Percentiles rank a stretch among this genome's conserved stretches.
Evolutionary conservation across 23 red algal species (phyloP).

Genomic region (Gracilariopsis chorda): DNA sequence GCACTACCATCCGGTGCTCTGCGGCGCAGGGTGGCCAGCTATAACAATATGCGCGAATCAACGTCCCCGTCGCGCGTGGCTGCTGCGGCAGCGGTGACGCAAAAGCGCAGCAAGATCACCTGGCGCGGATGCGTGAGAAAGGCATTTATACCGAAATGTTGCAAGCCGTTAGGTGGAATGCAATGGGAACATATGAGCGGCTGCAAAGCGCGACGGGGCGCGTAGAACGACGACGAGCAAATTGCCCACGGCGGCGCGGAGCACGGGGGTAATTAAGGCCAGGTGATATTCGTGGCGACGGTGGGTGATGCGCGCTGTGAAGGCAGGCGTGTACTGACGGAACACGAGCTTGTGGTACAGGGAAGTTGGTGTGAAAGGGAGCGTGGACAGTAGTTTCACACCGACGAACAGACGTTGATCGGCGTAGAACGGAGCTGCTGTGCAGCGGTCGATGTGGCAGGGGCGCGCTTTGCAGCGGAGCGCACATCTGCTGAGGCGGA

Average conservation of each 20-base stretch:
- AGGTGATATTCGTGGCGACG: neutral
- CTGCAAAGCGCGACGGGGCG: neutral
- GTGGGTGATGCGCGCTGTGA: neutral
- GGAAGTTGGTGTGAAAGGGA: constrained; percentile 7
- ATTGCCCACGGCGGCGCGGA: constrained; percentile 29
- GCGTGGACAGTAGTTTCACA: neutral
- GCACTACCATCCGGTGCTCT: neutral
- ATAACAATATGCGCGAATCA: neutral
- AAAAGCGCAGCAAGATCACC: neutral
- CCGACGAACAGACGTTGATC: constrained; percentile 8
- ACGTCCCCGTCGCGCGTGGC: neutral
- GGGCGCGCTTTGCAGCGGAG: too few relatives aligned
- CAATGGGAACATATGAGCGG: neutral
- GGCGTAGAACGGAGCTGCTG: neutral
- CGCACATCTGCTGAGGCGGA: too few relatives aligned
- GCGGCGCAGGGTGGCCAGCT: neutral
- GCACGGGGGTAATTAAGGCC: constrained; percentile 10
- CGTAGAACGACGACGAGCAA: constrained; percentile 17
- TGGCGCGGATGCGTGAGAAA: neutral
- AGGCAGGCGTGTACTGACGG: constrained; percentile 4
- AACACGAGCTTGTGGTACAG: constrained; percentile 21
- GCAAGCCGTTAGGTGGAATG: constrained; percentile 2
- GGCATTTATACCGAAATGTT: neutral
- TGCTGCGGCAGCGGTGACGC: neutral
- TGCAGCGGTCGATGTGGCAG: neutral